phyloP scores from a whole-genome alignment of 2,329 filamentous ascomycete genomes.

The Alternaria sp. region DNA sequence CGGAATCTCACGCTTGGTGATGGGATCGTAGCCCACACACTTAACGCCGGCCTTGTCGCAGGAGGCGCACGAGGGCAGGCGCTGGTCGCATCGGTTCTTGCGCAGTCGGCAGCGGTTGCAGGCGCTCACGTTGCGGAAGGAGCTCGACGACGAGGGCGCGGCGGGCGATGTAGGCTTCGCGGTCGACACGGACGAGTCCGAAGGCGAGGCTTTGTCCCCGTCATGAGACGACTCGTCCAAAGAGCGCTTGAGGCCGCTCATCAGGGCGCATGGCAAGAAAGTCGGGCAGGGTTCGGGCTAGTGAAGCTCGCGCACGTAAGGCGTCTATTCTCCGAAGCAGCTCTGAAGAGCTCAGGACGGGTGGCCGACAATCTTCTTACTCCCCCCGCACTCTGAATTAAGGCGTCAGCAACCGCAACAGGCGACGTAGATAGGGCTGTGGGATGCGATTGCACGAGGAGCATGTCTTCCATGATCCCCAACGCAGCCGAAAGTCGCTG shows the following conservation, averaged over 20 bases:
- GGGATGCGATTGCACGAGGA: conserved; percentile 16
- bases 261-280: conserved; percentile 50
- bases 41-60: conserved; percentile 92
- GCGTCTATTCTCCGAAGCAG: conserved; percentile 6
- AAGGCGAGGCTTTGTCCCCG: conserved; percentile 42
- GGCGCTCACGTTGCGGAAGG: conserved; percentile 74
- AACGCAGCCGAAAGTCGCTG: conserved; percentile 17
- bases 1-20: conserved; percentile 94
- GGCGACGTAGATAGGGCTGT: conserved; percentile 8
- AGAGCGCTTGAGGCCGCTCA: conserved; percentile 52
- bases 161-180: conserved; percentile 45
- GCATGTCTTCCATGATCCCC: conserved; percentile 24
- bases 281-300: conserved; percentile 18
- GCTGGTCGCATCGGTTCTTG: conserved; percentile 96
- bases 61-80: conserved; percentile 86
- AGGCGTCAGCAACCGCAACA: conserved; percentile 20
- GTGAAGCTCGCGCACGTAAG: conserved; percentile 12
- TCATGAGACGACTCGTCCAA: conserved; percentile 50
- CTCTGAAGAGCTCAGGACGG: background rate
- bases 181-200: conserved; percentile 31
- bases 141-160: conserved; percentile 43
- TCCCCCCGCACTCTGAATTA: conserved; percentile 28
- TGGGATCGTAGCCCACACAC: conserved; percentile 95
- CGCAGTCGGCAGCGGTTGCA: conserved; percentile 87
- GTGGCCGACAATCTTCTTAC: conserved; percentile 12